These are phyloP conservation scores for Cantharellus anzutake DNA, from an alignment of 768 basidiomycete genomes.

Conservation along the genomic window DNA sequence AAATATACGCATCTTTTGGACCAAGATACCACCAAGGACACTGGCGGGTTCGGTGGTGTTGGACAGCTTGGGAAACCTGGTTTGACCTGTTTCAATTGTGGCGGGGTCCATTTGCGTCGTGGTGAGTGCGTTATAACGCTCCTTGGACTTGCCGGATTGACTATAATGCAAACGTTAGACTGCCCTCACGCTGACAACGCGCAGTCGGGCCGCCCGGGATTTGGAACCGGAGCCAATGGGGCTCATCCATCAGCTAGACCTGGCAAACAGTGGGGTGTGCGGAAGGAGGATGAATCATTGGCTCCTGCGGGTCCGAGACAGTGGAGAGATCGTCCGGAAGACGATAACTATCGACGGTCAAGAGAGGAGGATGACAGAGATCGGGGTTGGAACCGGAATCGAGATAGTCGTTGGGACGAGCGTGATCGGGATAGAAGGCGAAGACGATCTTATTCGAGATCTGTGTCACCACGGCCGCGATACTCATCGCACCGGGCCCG, in stretches of 20 bases:
- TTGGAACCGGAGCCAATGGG: slow-evolving; percentile 7
- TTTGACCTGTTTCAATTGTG: slow-evolving; percentile 69
- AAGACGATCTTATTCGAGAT: slow-evolving; percentile 4
- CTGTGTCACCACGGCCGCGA: slow-evolving; percentile 5
- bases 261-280: background rate
- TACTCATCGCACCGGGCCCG: slow-evolving; percentile 9
- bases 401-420: slow-evolving; percentile 9
- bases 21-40: slow-evolving; percentile 65
- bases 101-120: slow-evolving; percentile 84
- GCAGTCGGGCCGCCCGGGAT: slow-evolving; percentile 1
- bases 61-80: slow-evolving; percentile 16
- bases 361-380: slow-evolving; percentile 5
- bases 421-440: background rate
- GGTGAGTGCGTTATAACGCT: slow-evolving; percentile 25
- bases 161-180: slow-evolving; percentile 3
- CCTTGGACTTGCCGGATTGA: background rate
- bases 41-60: slow-evolving; percentile 30
- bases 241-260: background rate
- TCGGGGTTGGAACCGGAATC: slow-evolving; percentile 11
- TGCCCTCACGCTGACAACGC: slow-evolving; percentile 8
- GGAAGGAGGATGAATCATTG: background rate
- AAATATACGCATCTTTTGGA: slow-evolving; percentile 94
- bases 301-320: slow-evolving; percentile 7
- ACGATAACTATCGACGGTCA: slow-evolving; percentile 2
- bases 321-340: slow-evolving; percentile 9